Evolutionary conservation across 805 yeast species (phyloP), one percentile per base, ranked within the genome.

Genomic region (Barnettozyma pratensis): DNA sequence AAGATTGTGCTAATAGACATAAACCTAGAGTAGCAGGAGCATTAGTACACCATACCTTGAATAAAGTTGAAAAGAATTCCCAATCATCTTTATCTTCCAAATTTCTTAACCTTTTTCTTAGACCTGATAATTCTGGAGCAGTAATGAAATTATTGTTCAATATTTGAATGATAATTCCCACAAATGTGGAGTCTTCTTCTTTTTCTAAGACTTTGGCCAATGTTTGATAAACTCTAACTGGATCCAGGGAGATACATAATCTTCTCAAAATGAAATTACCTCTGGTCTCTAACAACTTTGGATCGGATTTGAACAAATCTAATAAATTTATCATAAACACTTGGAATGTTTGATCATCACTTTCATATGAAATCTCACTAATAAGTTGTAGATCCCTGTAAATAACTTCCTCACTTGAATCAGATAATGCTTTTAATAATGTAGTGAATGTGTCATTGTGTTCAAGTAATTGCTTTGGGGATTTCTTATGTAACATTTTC

Each of bases 31-130:
- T 87, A 5, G 97, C 91, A 1, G 95, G 90, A 0, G 96, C 83
- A 62, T 89, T 92, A 52, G 85, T 84, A 55, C 96, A 83, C 99
- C 99, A 94, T 49, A 95, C 82, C 59, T 80, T 82, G 68, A 92
- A 94, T 47, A 94, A 70, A 0, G 83, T 71, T 29, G 85, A 76
- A 63, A 94, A 94, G 38, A 91, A 72, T 26, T 73, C 65, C 72
- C 83, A 80, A 48, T 87, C 94, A 36, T 79, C 81, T 27, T 71
- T 54, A 36, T 77, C 75, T 45, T 84, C 87, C n/a, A 83, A 66
- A 62, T 67, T 75, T 64, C 82, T 74, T 45, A 92, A 69, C 57
- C 85, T 79, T 49, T 77, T 80, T 46, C 99, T 77, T 53, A 94
- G 73, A 3, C 74, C 72, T 0, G 79, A 67, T 44, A 94, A 73